Evolutionary conservation across 495 filamentous ascomycete species (phyloP), one percentile per base, ranked within the genome.

Genomic region (Cercophora sp.): DNA sequence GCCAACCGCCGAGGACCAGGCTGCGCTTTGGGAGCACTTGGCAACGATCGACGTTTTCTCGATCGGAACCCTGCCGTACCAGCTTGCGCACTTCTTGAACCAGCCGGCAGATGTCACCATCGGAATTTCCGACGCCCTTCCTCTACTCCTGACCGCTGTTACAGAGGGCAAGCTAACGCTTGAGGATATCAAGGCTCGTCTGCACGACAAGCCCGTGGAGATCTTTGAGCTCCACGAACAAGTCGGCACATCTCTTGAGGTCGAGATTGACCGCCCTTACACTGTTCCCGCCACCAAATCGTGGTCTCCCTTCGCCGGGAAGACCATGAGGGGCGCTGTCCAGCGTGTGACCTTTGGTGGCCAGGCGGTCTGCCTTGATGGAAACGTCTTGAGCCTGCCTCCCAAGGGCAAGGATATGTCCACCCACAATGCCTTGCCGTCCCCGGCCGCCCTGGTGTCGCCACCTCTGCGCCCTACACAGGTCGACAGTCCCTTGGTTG

Each of bases 171-270:
- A 75, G 55, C 67, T 93, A 57, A 88, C 85, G 1, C 68, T 89
- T 25, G 85, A 91, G 24, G 87, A 91, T 59, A 74, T 93, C 63
- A 83, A 76, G 49, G 63, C 74, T 23, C 79, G 84, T 15, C 77
- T 93, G 2, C 85, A 92, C 60, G 84, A 89, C 56, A 91, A 90
- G 58, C 88, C 88, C 16, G 89, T 86, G 75, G 80, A 79, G 59
- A 93, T 93, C 55, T 93, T 92, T 52, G 87, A 92, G 72, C 78
- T 93, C 40, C 88, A 93, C 56, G 88, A 93, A 56, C 88, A 93
- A 64, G 71, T 81, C 15, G 85, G 84, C 51, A 83, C 85, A 48
- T 82, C 79, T 9, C 73, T 91, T 24, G 88, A 93, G 70, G 75
- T 91, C 43, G 88, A 91, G 69, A 73, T 91, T 62, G 80, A 78